These are phyloP conservation scores for Aspergillus biplanus DNA, from an alignment of 495 filamentous ascomycete species.

Conservation along the genomic window DNA sequence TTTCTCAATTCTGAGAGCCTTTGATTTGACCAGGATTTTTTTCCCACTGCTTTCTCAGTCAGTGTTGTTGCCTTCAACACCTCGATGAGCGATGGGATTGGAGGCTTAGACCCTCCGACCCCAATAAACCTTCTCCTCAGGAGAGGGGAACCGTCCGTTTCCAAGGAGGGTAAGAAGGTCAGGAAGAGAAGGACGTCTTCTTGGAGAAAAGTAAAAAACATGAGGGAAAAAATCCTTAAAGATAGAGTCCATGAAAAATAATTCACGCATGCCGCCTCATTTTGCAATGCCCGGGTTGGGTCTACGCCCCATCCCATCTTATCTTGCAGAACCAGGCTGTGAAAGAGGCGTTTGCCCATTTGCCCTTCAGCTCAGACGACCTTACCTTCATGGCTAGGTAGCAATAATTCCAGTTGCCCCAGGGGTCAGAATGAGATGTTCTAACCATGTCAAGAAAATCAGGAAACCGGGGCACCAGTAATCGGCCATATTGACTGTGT, in stretches of 20 bases:
- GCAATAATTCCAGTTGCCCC: conserved; percentile 14
- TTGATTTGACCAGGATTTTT: neutral
- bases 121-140: neutral
- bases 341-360: conserved; percentile 13
- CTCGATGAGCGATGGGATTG: neutral
- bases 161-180: neutral
- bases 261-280: conserved; percentile 22
- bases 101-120: conserved; percentile 5
- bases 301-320: conserved; percentile 13
- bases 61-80: conserved; percentile 11
- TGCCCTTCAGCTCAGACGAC: conserved; percentile 3
- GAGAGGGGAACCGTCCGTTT: neutral
- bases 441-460: neutral
- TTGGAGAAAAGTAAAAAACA: too few species aligned
- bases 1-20: conserved; percentile 10
- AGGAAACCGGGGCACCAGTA: conserved; percentile 8
- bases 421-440: neutral
- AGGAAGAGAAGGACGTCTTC: neutral
- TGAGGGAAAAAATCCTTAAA: too few species aligned
- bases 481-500: neutral
- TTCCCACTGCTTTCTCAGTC: neutral
- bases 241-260: neutral
- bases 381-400: neutral
- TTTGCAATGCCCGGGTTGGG: conserved; percentile 15
- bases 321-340: neutral